These are phyloP conservation scores for Psilocybe sp. DNA, from an alignment of 768 basidiomycete species.

Conservation along the genomic window DNA sequence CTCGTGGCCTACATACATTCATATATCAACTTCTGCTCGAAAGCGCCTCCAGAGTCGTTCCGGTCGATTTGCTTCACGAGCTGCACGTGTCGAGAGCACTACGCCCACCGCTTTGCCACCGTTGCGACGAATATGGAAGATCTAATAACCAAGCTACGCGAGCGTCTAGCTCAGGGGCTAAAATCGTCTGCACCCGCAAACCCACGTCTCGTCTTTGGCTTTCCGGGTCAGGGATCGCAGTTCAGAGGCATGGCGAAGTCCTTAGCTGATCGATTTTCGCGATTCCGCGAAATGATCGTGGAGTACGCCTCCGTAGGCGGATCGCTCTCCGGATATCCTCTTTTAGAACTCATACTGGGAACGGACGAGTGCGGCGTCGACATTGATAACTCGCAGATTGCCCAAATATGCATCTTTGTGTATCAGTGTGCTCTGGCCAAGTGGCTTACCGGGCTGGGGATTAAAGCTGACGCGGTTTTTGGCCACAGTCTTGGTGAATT, in stretches of 20 bases:
- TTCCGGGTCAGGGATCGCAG: conserved; percentile 30
- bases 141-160: conserved; percentile 15
- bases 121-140: conserved; percentile 19
- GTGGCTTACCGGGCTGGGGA: conserved; percentile 20
- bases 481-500: conserved; percentile 32
- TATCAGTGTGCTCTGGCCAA: conserved; percentile 24
- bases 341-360: conserved; percentile 19
- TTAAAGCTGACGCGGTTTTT: conserved; percentile 21
- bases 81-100: conserved; percentile 28
- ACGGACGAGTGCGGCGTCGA: neutral
- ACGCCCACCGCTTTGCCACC: conserved; percentile 24
- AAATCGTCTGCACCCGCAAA: neutral
- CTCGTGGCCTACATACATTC: conserved; percentile 18
- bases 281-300: conserved; percentile 17
- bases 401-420: conserved; percentile 29
- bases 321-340: conserved; percentile 15
- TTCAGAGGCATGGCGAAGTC: conserved; percentile 25
- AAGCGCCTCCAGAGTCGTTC: conserved; percentile 8
- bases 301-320: conserved; percentile 12
- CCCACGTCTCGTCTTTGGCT: conserved; percentile 19
- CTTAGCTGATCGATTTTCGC: conserved; percentile 13
- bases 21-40: conserved; percentile 21
- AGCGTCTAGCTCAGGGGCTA: neutral
- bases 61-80: conserved; percentile 26
- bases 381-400: conserved; percentile 17